Base-by-base conservation (phyloP, 2,329 filamentous ascomycete genomes). In the Fusarium begoniae region DNA sequence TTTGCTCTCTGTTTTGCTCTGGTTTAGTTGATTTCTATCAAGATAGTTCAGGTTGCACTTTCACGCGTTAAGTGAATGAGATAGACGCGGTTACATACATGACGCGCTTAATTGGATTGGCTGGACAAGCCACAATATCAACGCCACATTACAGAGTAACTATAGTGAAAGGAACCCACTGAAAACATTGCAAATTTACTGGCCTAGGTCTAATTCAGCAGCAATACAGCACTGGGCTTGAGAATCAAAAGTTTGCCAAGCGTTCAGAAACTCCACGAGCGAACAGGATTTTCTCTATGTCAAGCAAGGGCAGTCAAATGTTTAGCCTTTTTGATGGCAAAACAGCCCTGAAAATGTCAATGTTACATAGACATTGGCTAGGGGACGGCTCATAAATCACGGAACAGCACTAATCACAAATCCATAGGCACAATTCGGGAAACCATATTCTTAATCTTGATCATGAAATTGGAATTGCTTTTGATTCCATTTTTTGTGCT, bases 401-500 rank as follows among this genome's bases (percentile, higher is more conserved):
- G 32, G 32, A 50, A 58, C 32, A 50, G 51, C 44, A 56, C 54
- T 10, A 37, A 28, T 51, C 56, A 58, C 56, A 38, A 38, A 59
- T 45, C 30, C 11, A 40, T 60, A 24, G 62, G 48, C 40, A 41
- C 57, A 63, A 61, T 67, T 57, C 57, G 57, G 73, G 75, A 73
- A 78, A 77, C 75, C 72, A 69, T 75, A 75, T 70, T 70, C 75
- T 77, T 69, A 64, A 69, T 69, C 66, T 70, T 75, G 58, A 74
- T 77, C 69, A 68, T 71, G 74, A 70, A 70, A 74, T 69, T 69
- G 76, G 78, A 79, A 78, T 74, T 77, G 74, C 73, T 77, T 66
- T 78, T 77, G 68, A 79, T 81, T 77, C 80, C 78, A 80, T 74
- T 77, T 77, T 78, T 77, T 76, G 75, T 75, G 76, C 76, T 79